Evolutionary conservation across 1,284 basidiomycete species (phyloP).

Genomic region (Ceraceosorus bombacis): DNA sequence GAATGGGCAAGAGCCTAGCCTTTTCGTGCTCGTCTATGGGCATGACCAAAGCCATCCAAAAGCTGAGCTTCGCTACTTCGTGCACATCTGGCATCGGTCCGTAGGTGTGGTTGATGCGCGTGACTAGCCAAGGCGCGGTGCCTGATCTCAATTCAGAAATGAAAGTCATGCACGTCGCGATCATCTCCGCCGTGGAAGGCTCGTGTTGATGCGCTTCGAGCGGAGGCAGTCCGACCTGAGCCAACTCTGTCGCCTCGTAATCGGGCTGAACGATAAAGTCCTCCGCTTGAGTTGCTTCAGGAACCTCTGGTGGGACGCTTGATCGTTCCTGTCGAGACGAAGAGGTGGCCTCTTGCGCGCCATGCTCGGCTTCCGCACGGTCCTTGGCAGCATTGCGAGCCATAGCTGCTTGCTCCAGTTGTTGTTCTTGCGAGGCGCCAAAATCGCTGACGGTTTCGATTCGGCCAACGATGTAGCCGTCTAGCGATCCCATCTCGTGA

Average conservation of each 20-base stretch:
- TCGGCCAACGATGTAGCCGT: conserved; percentile 80
- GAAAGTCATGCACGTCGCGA: conserved; percentile 69
- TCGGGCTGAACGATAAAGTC: background rate
- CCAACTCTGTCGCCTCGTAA: background rate
- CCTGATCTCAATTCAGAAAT: conserved; percentile 70
- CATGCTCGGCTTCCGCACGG: background rate
- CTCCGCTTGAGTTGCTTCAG: background rate
- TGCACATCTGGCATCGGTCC: conserved; percentile 32
- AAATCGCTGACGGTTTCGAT: conserved; percentile 56
- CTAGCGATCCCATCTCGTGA: conserved; percentile 61
- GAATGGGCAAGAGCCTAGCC: conserved; percentile 82
- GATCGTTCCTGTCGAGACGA: background rate
- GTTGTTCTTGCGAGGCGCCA: conserved; percentile 21
- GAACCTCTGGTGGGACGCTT: background rate
- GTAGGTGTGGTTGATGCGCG: conserved; percentile 61
- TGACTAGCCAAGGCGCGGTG: conserved; percentile 81
- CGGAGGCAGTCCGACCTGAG: background rate
- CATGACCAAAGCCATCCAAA: conserved; percentile 78
- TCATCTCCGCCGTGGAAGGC: conserved; percentile 61
- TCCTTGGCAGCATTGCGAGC: background rate
- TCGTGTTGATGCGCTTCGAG: conserved; percentile 19
- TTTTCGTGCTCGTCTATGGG: conserved; percentile 95
- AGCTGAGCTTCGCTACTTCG: conserved; percentile 35
- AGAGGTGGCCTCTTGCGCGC: background rate
- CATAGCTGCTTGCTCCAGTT: conserved; percentile 4